Conservation (phyloP, 1,284 basidiomycete species). For the Irpex rosettiformis region DNA sequence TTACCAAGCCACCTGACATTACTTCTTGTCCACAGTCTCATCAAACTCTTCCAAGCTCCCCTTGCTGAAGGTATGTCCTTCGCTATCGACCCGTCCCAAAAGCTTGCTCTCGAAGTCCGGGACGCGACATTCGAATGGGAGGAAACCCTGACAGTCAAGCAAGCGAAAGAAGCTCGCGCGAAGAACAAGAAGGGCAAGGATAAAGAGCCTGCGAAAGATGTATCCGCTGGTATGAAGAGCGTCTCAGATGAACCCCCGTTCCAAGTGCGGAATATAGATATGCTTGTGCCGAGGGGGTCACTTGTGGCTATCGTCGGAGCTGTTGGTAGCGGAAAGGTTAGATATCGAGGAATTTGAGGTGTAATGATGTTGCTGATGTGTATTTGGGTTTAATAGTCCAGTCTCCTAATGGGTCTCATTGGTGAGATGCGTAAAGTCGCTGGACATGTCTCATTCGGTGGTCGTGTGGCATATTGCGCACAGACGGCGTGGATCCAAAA, state of each 20-base stretch:
- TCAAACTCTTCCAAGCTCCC: slow-evolving; percentile 59
- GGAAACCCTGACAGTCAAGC: slow-evolving; percentile 27
- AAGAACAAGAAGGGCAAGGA: slow-evolving; percentile 21
- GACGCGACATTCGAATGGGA: slow-evolving; percentile 70
- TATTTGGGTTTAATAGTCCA: slow-evolving; percentile 41
- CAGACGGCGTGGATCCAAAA: slow-evolving; percentile 92
- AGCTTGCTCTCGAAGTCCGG: slow-evolving; percentile 47
- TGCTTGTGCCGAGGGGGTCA: slow-evolving; percentile 54
- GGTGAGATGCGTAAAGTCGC: slow-evolving; percentile 66
- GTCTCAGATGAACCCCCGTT: slow-evolving; percentile 34
- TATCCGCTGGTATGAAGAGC: slow-evolving; percentile 9
- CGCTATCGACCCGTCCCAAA: slow-evolving; percentile 40
- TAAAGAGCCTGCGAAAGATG: not conserved
- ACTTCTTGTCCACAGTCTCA: slow-evolving; percentile 26
- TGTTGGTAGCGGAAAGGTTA: slow-evolving; percentile 52
- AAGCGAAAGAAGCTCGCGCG: slow-evolving; percentile 18
- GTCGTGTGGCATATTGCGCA: slow-evolving; percentile 76
- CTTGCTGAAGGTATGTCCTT: slow-evolving; percentile 40
- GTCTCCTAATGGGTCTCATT: slow-evolving; percentile 65
- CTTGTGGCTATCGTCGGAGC: slow-evolving; percentile 66
- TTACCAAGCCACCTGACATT: no score
- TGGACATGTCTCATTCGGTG: slow-evolving; percentile 62
- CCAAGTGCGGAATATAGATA: slow-evolving; percentile 46
- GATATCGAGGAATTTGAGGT: slow-evolving; percentile 15
- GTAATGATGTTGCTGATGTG: not conserved